Base-by-base conservation (phyloP, 192 early-diverging fungal species). In the Linnemannia elongata region DNA sequence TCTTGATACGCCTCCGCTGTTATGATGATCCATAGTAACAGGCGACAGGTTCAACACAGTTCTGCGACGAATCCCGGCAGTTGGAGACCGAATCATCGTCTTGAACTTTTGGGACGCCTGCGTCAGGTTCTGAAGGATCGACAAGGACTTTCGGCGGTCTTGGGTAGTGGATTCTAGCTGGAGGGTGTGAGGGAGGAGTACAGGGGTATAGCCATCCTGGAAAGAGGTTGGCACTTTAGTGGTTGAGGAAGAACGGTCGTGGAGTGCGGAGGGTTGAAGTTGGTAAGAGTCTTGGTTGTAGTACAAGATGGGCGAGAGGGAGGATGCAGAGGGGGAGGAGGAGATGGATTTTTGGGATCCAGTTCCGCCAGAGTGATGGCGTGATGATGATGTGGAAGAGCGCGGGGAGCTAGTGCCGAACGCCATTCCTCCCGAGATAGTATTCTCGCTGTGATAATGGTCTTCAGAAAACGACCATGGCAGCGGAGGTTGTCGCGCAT, bases 31-130 rank as follows among this genome's bases (percentile, higher is more conserved):
- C 68, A 75, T 75, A 9, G 35, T 70, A 5, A 75, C 2, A 8
- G 80, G 80, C 3, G 80, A 55, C 22, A 75, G 8, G 45, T 49
- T 75, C 81, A 82, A 74, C 10, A 66, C 81, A 0, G 82, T 75
- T 33, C 69, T 52, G 3, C 78, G 74, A 52, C 83, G 30, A 3
- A 63, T 44, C 44, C 77, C 69, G 6, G 20, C 68, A 76, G 35
- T 76, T 1, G 78, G 83, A 9, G 83, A 75, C 6, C 78, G 54
- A 20, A 85, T 77, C 75, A 85, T 22, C 7, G 78, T 77, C 70
- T 33, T 33, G 41, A 85, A 69, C 38, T 74, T 85, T 74, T 85
- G 83, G 3, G 83, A 85, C 4, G 83, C 83, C 13, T 85, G 72
- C 1, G 83, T 77, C 13, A 85, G 35, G 20, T 76, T 79, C 13